Evolutionary conservation across 2,329 filamentous ascomycete species (phyloP).

Genomic region (Colletotrichum paranaense): DNA sequence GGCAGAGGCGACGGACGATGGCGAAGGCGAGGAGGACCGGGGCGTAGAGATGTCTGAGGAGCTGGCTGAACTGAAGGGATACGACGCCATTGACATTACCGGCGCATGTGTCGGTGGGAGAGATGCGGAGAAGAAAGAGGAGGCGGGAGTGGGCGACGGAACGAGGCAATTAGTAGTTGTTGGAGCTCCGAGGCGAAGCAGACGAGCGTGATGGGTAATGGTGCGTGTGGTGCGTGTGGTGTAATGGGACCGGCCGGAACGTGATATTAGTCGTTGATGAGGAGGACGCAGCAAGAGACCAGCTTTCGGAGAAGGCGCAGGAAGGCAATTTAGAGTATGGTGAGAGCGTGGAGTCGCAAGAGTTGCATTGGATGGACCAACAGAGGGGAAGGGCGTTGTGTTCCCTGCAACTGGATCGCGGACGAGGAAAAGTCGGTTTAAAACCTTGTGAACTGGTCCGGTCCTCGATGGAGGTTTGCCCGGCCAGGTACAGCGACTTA

Average conservation of each 20-base stretch:
- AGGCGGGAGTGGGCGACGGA: constrained; percentile 32
- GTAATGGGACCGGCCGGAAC: constrained; percentile 33
- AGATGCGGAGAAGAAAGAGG: constrained; percentile 35
- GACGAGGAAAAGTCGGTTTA: constrained; percentile 49
- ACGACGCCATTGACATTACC: constrained; percentile 38
- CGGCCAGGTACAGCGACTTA: constrained; percentile 34
- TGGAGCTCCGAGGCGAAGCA: constrained; percentile 30
- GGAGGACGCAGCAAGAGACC: neutral
- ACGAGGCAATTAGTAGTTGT: constrained; percentile 35
- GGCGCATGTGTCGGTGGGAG: constrained; percentile 34
- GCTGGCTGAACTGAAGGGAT: constrained; percentile 57
- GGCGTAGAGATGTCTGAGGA: constrained; percentile 65
- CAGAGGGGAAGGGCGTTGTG: constrained; percentile 29
- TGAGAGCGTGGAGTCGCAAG: constrained; percentile 32
- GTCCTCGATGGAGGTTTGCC: constrained; percentile 27
- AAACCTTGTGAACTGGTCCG: constrained; percentile 38
- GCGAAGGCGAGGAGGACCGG: constrained; percentile 63
- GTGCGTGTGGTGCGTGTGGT: constrained; percentile 11
- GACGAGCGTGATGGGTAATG: constrained; percentile 11
- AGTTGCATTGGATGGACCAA: constrained; percentile 33
- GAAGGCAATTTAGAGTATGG: constrained; percentile 33
- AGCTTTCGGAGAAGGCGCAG: constrained; percentile 29
- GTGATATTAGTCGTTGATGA: constrained; percentile 14
- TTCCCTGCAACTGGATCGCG: constrained; percentile 37
- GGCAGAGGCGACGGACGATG: constrained; percentile 57